Evolutionary conservation across 805 yeast species (phyloP).

Genomic region (Wickerhamiella spandovensis): DNA sequence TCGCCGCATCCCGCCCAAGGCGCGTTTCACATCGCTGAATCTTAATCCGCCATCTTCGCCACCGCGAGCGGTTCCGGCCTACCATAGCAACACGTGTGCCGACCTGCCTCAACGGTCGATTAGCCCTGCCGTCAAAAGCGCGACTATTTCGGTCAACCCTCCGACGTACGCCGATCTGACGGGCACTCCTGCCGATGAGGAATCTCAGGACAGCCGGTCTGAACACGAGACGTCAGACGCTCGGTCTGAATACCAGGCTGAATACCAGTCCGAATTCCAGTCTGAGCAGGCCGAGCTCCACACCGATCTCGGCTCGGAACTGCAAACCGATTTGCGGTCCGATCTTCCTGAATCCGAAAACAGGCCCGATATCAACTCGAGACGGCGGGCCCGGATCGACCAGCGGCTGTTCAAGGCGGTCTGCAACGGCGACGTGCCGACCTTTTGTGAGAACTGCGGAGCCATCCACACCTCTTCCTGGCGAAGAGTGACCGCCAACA

Average conservation of each 20-base stretch:
- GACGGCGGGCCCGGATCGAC: constrained; percentile 1
- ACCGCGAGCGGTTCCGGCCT: neutral
- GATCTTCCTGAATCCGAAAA: neutral
- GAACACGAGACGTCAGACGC: neutral
- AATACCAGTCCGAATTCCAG: neutral
- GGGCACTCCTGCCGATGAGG: neutral
- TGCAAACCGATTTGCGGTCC: neutral
- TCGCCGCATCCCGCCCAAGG: neutral
- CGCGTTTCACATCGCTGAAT: neutral
- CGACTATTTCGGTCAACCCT: neutral
- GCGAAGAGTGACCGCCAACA: constrained; percentile 12
- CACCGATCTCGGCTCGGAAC: neutral
- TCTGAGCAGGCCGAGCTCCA: constrained; percentile 1
- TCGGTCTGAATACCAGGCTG: neutral
- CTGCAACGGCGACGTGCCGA: neutral
- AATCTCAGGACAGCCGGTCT: neutral
- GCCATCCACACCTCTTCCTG: constrained; percentile 14
- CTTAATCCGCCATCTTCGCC: constrained; percentile 1
- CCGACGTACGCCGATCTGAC: neutral
- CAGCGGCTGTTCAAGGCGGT: constrained; percentile 2
- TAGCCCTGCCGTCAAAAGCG: neutral
- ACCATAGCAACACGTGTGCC: neutral
- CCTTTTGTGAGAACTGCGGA: constrained; percentile 17
- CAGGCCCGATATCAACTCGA: neutral
- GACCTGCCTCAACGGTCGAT: neutral